Evolutionary conservation across 495 filamentous ascomycete genomes (phyloP).

Genomic region (Penicillium cosmopolitanum): DNA sequence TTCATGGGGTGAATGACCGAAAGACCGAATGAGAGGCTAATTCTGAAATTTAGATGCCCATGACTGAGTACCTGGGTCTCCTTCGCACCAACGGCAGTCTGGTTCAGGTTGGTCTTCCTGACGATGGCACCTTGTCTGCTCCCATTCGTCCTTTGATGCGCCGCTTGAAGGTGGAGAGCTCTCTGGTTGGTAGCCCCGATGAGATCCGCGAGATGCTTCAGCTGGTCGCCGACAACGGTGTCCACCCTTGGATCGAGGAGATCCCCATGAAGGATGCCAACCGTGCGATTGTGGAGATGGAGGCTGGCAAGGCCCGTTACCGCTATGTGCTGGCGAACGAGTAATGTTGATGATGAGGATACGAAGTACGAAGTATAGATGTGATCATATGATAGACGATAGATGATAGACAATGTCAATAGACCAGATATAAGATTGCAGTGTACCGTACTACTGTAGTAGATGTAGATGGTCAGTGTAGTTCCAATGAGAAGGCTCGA

Average conservation of each 20-base stretch:
- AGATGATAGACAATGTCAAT: constrained; percentile 1
- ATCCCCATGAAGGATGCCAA: constrained; percentile 78
- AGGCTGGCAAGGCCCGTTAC: constrained; percentile 71
- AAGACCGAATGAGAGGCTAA: constrained; percentile 4
- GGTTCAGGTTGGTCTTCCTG: constrained; percentile 77
- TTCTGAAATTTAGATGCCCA: constrained; percentile 61
- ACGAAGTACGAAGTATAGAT: background rate
- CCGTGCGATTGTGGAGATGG: constrained; percentile 70
- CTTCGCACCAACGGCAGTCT: constrained; percentile 71
- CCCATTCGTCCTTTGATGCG: constrained; percentile 66
- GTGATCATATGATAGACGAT: constrained; percentile 5
- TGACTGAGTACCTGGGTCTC: constrained; percentile 68
- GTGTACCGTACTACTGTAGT: background rate
- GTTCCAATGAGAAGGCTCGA: constrained; percentile 10
- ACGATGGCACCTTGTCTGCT: constrained; percentile 66
- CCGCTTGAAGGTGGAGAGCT: constrained; percentile 69
- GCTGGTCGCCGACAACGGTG: constrained; percentile 69
- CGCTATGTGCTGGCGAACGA: constrained; percentile 75
- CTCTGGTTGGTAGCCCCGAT: constrained; percentile 68
- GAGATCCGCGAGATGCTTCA: constrained; percentile 85
- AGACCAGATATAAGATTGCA: background rate
- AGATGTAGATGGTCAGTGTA: too few species aligned
- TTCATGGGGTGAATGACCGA: too few species aligned
- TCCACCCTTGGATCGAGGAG: constrained; percentile 74
- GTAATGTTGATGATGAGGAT: constrained; percentile 13